Base-by-base conservation (phyloP, 2,329 filamentous ascomycete genomes). In the Pseudogymnoascus sp. region DNA sequence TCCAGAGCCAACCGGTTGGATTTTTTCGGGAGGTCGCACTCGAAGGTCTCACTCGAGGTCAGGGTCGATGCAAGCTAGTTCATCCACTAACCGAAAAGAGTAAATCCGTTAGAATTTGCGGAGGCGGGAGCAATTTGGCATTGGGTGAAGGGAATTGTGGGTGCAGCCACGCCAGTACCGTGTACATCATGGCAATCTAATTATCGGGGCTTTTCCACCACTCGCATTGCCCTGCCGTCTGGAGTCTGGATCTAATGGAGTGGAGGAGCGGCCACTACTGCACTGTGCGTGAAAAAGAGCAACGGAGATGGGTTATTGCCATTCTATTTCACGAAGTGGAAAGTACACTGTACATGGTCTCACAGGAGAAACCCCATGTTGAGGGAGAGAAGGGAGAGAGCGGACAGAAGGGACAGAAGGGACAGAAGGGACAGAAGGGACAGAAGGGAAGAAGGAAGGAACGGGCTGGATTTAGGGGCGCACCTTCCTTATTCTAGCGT, bases 101-200 rank as follows among this genome's bases (percentile, higher is more conserved):
- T 33, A 33, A 55, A 33, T 55, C 16, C 3, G 28, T 55, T 55
- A 8, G 49, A 19, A 33, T 55, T 55, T 55, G 49, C 16, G 28
- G 49, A 55, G 28, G 49, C 45, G 45, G 45, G 45, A 55, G n/a
- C 45, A n/a, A 33, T 55, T 55, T 55, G 45, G 8, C 28, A 55
- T 55, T 55, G 49, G 49, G 28, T 55, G 49, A 55, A 55, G 28
- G 49, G 49, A 55, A 55, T 55, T 55, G 49, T 55, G 49, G 45
- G 45, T 55, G 25, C 25, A n/a, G 8, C 25, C 11, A 12, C 8
- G 8, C 25, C 11, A 12, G 45, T 55, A 55, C 45, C n/a, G 8
- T 33, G n/a, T 30, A 52, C 45, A 55, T 55, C n/a, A 12, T 30
- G n/a, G 25, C 28, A 55, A 55, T 55, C 33, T 55, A 55, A 33